phyloP scores from a whole-genome alignment of 2,329 filamentous ascomycete species.

The Hypoxylon sp. region DNA sequence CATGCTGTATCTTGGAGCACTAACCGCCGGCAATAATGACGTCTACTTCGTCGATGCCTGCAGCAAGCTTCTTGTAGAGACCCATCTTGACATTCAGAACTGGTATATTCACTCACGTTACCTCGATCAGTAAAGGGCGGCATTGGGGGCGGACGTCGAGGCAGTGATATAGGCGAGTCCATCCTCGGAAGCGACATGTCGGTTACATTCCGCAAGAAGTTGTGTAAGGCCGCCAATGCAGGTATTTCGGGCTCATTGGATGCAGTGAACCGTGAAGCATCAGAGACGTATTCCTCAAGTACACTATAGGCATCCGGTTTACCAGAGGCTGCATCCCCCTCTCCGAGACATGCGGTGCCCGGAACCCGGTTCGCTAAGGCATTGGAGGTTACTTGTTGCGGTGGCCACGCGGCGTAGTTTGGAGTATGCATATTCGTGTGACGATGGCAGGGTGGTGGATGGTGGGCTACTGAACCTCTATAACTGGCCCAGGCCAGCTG shows the following conservation, averaged over 20 bases:
- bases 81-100: slow-evolving; percentile 30
- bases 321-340: too few species aligned
- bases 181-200: background rate
- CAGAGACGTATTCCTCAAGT: background rate
- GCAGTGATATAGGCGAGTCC: background rate
- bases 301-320: too few species aligned
- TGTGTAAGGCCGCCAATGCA: background rate
- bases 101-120: background rate
- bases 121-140: too few species aligned
- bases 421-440: too few species aligned
- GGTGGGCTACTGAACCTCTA: too few species aligned
- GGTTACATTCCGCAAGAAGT: background rate
- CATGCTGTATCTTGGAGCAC: background rate
- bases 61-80: slow-evolving; percentile 34
- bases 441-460: too few species aligned
- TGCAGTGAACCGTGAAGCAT: background rate
- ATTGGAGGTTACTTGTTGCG: too few species aligned
- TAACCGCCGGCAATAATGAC: slow-evolving; percentile 44
- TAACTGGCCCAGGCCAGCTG: too few species aligned
- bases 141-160: background rate
- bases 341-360: too few species aligned
- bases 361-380: too few species aligned
- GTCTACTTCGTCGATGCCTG: slow-evolving; percentile 40
- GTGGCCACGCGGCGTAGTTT: too few species aligned
- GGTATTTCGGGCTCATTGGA: background rate